These are phyloP conservation scores for Lepiota venenata DNA, from an alignment of 768 basidiomycete genomes.

Conservation along the genomic window DNA sequence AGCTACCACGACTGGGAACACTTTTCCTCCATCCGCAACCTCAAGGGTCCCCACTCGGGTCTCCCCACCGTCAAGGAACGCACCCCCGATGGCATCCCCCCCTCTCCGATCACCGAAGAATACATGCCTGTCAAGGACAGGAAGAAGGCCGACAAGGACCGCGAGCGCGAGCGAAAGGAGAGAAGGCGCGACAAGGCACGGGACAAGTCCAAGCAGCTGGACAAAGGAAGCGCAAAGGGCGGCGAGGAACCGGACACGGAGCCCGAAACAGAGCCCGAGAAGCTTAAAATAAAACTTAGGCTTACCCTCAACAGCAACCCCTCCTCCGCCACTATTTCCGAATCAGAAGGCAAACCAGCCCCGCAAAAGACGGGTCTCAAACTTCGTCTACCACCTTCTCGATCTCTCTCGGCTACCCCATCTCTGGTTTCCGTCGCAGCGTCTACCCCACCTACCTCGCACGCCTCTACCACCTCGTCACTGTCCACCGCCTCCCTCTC, in stretches of 20 bases:
- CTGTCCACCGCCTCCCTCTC: slow-evolving; percentile 10
- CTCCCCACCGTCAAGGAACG: slow-evolving; percentile 62
- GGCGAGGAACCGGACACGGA: not conserved
- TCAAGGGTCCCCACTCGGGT: slow-evolving; percentile 79
- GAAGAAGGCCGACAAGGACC: slow-evolving; percentile 30
- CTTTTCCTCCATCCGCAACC: slow-evolving; percentile 89
- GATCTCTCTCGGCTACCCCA: slow-evolving; percentile 20
- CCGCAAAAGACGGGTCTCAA: not conserved
- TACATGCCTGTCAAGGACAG: slow-evolving; percentile 20
- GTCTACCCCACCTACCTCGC: slow-evolving; percentile 16
- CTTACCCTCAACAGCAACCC: slow-evolving; percentile 8
- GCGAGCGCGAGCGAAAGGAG: slow-evolving; percentile 20
- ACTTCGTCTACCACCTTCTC: slow-evolving; percentile 4
- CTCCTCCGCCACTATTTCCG: slow-evolving; percentile 10
- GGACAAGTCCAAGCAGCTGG: slow-evolving; percentile 12
- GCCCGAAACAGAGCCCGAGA: not conserved
- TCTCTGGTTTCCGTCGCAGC: slow-evolving; percentile 12
- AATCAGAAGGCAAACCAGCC: slow-evolving; percentile 3
- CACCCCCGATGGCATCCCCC: slow-evolving; percentile 24
- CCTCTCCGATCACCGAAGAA: slow-evolving; percentile 22
- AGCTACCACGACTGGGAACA: slow-evolving; percentile 96
- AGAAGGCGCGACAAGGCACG: slow-evolving; percentile 21
- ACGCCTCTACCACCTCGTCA: slow-evolving; percentile 12
- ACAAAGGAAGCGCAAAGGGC: not conserved
- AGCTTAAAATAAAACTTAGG: slow-evolving; percentile 10